Evolutionary conservation across 2,329 filamentous ascomycete species (phyloP).

Genomic region (Drechslerella coelobrocha): DNA sequence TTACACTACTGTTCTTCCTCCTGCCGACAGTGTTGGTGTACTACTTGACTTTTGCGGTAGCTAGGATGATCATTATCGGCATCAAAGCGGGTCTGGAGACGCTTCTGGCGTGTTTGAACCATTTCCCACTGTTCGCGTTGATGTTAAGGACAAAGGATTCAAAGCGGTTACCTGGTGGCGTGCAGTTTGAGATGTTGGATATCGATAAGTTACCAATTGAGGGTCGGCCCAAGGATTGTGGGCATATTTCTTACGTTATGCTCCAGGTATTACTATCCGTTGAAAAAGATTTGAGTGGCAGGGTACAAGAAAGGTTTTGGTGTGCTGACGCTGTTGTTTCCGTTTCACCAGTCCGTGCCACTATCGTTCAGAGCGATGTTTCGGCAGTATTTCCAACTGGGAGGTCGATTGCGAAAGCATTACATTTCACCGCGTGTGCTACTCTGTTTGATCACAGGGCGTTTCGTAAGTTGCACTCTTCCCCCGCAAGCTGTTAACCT

Average conservation of each 20-base stretch:
- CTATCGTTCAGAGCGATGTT: conserved; percentile 94
- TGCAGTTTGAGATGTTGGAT: conserved; percentile 31
- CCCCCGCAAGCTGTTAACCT: not conserved
- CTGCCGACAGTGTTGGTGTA: conserved; percentile 95
- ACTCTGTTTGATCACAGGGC: conserved; percentile 83
- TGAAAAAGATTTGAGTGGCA: not conserved
- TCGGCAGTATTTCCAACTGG: conserved; percentile 95
- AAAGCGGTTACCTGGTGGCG: conserved; percentile 75
- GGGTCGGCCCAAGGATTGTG: conserved; percentile 55
- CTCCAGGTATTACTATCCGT: conserved; percentile 69
- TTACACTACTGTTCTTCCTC: conserved; percentile 92
- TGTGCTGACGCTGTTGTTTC: conserved; percentile 32
- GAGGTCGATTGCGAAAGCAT: conserved; percentile 88
- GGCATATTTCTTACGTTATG: conserved; percentile 79
- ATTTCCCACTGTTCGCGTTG: conserved; percentile 94
- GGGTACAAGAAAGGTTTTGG: not conserved
- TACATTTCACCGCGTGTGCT: conserved; percentile 90
- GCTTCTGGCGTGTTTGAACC: conserved; percentile 88
- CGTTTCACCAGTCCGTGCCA: conserved; percentile 73
- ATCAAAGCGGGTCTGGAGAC: conserved; percentile 92
- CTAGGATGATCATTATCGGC: conserved; percentile 91
- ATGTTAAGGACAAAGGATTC: conserved; percentile 97
- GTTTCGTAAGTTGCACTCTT: conserved; percentile 65
- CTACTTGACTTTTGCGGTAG: conserved; percentile 93
- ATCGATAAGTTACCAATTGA: conserved; percentile 22